These are phyloP conservation scores for Echium plantagineum DNA, from an alignment of 257 asterid genomes.

Conservation along the genomic window DNA sequence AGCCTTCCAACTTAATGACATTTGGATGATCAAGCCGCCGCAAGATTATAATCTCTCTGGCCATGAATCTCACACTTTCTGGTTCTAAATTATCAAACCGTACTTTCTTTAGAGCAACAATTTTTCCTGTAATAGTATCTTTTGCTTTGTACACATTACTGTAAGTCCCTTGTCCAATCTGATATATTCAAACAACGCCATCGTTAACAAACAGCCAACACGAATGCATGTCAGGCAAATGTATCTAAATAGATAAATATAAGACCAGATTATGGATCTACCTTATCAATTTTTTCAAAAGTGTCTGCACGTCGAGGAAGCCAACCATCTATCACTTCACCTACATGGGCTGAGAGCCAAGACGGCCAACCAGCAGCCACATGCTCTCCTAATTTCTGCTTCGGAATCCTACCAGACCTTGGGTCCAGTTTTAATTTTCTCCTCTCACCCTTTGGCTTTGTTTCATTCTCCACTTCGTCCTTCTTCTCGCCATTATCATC, in stretches of 20 bases:
- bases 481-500: constrained; percentile 25
- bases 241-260: not conserved
- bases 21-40: constrained; percentile 91
- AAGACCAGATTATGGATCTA: constrained; percentile 15
- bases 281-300: constrained; percentile 88
- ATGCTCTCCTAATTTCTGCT: constrained; percentile 79
- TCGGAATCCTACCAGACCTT: constrained; percentile 70
- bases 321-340: constrained; percentile 95
- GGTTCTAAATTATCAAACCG: constrained; percentile 89
- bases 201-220: not conserved
- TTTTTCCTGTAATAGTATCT: constrained; percentile 62
- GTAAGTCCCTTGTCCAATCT: constrained; percentile 98
- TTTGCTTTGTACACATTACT: constrained; percentile 94
- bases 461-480: constrained; percentile 37
- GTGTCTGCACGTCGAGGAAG: constrained; percentile 90
- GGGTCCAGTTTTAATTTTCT: constrained; percentile 74
- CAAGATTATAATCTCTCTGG: constrained; percentile 82
- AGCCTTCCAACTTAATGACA: constrained; percentile 74
- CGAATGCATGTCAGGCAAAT: not conserved
- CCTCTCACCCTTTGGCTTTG: constrained; percentile 51
- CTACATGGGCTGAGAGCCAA: constrained; percentile 91
- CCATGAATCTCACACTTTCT: constrained; percentile 95
- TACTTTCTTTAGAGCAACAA: constrained; percentile 89
- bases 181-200: constrained; percentile 16
- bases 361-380: constrained; percentile 98